Conservation (phyloP, 352 stramenopile genomes). For the Globisporangium megalacanthum region DNA sequence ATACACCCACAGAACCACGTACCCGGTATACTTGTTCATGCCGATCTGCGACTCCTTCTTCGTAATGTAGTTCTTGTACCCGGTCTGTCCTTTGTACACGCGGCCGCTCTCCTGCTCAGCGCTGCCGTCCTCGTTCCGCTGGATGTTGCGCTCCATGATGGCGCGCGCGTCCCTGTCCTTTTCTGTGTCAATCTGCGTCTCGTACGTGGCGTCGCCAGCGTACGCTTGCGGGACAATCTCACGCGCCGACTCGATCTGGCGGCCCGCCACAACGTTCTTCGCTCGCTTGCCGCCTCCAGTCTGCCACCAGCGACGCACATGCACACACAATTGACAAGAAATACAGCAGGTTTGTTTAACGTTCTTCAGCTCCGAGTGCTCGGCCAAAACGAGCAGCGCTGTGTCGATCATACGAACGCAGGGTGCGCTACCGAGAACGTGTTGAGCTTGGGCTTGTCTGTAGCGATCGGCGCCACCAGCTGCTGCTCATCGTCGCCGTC, state of each 20-base stretch:
- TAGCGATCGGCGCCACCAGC: conserved; percentile 19
- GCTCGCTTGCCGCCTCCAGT: conserved; percentile 46
- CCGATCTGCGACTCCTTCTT: conserved; percentile 86
- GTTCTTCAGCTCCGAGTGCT: too few species aligned
- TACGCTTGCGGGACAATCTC: conserved; percentile 77
- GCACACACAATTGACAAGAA: neutral
- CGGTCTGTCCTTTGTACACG: conserved; percentile 76
- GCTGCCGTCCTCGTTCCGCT: conserved; percentile 64
- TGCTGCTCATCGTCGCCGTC: conserved; percentile 11
- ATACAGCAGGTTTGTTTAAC: neutral
- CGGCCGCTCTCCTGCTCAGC: conserved; percentile 64
- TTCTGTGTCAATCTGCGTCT: conserved; percentile 80
- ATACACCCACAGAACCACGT: conserved; percentile 4
- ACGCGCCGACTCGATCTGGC: conserved; percentile 59
- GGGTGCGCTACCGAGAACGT: conserved; percentile 39
- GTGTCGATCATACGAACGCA: neutral
- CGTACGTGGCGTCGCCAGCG: conserved; percentile 77
- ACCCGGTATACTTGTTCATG: conserved; percentile 89
- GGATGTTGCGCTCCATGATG: conserved; percentile 73
- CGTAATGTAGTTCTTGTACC: conserved; percentile 85
- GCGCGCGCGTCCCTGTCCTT: conserved; percentile 78
- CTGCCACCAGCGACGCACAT: conserved; percentile 14
- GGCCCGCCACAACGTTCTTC: conserved; percentile 58
- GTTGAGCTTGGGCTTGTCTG: conserved; percentile 41
- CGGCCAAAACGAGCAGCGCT: neutral